Evolutionary conservation across 805 yeast species (phyloP).

Genomic region (Millerozyma acaciae): DNA sequence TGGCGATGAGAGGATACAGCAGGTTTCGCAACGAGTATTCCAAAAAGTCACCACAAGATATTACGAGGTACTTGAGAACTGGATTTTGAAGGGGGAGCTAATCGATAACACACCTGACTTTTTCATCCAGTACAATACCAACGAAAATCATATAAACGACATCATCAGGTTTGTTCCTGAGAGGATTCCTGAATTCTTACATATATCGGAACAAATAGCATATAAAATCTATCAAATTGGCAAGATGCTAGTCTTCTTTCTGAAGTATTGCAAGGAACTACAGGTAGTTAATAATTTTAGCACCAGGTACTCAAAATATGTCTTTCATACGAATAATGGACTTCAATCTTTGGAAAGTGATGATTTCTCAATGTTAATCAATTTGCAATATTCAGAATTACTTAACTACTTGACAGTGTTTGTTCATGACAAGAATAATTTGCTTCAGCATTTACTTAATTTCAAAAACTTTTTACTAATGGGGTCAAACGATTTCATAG

Average conservation of each 20-base stretch:
- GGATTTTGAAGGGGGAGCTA: slow-evolving; percentile 70
- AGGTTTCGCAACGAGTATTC: slow-evolving; percentile 43
- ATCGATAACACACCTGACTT: slow-evolving; percentile 56
- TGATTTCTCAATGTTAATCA: slow-evolving; percentile 30
- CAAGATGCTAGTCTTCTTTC: slow-evolving; percentile 60
- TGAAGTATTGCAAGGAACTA: slow-evolving; percentile 61
- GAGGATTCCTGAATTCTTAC: slow-evolving; percentile 41
- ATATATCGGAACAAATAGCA: slow-evolving; percentile 28
- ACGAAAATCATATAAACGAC: slow-evolving; percentile 28
- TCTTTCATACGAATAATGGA: slow-evolving; percentile 30
- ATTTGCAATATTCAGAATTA: slow-evolving; percentile 49
- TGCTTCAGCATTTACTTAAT: slow-evolving; percentile 53
- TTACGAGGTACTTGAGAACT: slow-evolving; percentile 51
- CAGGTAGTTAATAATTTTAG: slow-evolving; percentile 55
- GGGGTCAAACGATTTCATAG: slow-evolving; percentile 80
- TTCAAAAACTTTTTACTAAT: slow-evolving; percentile 66
- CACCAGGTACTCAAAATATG: slow-evolving; percentile 25
- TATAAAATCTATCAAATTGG: slow-evolving; percentile 63
- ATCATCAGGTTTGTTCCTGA: slow-evolving; percentile 28
- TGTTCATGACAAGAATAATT: slow-evolving; percentile 46
- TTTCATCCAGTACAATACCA: slow-evolving; percentile 43
- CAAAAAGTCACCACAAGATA: slow-evolving; percentile 53
- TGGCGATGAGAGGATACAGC: slow-evolving; percentile 58
- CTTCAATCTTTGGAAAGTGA: slow-evolving; percentile 31
- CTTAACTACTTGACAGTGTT: slow-evolving; percentile 47